Evolutionary conservation across 2,329 filamentous ascomycete genomes (phyloP), one percentile per base, ranked within the genome.

Genomic region (Curvularia verruculosa): DNA sequence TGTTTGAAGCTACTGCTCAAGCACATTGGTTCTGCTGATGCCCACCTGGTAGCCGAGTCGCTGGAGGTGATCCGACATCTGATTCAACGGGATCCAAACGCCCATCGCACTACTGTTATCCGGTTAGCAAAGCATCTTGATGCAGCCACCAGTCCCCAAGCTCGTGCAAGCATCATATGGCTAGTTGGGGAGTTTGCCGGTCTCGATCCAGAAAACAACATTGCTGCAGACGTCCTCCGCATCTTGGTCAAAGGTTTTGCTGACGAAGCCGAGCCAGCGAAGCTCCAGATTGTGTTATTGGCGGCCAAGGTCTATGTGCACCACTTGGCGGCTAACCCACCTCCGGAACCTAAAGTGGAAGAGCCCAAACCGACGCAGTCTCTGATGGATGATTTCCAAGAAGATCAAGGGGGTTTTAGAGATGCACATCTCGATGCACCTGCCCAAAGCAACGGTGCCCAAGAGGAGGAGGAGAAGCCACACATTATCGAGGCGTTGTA

Each of bases 271-370:
- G 92, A 97, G 72, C 83, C 88, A 26, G 92, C 92, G 12, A 96
- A 96, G 75, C 84, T 92, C 56, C 95, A 99, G 75, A 96, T 98
- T 62, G 84, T 99, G 15, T 82, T 99, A 67, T 83, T 99, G 3
- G 95, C 91, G 6, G 94, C 95, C n/a, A 98, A 98, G 72, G 92
- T 98, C 1, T 98, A 98, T 72, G 83, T 98, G 15, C 92, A 98
- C 69, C 87, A 96, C 71, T 77, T 98, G 37, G 92, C 92, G 70
- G 83, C 85, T 58, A 82, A 85, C 70, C 79, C 65, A 65, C 77
- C 71, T n/a, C 64, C 74, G 26, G 60, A 73, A 52, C 60, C 79
- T 60, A 76, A 76, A 64, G 65, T 67, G 18, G 71, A 72, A 54
- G 72, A 53, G 37, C 65, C 23, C 46, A 75, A 67, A 21, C 59